phyloP scores from a whole-genome alignment of 768 basidiomycete species.

The Mycena amicta region DNA sequence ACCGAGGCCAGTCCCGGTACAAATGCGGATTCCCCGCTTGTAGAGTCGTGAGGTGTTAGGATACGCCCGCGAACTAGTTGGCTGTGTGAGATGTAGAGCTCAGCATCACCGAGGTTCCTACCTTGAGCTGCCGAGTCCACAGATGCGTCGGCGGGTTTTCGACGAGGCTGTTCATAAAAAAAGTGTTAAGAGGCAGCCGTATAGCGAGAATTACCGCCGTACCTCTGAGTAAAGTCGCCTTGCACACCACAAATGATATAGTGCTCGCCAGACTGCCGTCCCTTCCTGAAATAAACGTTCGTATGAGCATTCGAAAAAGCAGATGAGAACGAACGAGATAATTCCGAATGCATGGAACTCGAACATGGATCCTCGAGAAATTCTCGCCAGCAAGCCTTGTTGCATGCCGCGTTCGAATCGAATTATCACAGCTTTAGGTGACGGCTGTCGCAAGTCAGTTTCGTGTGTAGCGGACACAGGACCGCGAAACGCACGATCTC shows the following conservation, averaged over 20 bases:
- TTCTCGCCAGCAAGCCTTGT: slow-evolving; percentile 77
- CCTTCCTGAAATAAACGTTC: slow-evolving; percentile 51
- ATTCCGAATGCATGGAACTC: slow-evolving; percentile 88
- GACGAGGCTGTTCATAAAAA: slow-evolving; percentile 44
- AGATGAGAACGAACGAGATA: slow-evolving; percentile 59
- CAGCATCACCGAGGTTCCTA: slow-evolving; percentile 24
- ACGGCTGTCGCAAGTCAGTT: slow-evolving; percentile 54
- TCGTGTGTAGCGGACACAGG: background rate
- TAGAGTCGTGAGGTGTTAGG: slow-evolving; percentile 75
- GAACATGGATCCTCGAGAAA: slow-evolving; percentile 74
- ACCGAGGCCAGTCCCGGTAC: slow-evolving; percentile 84
- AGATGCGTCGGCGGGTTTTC: slow-evolving; percentile 69
- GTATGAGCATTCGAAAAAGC: slow-evolving; percentile 4
- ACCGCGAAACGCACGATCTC: slow-evolving; percentile 59
- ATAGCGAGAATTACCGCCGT: background rate
- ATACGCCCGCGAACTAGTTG: slow-evolving; percentile 74
- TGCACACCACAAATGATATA: slow-evolving; percentile 87
- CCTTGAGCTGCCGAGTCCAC: slow-evolving; percentile 85
- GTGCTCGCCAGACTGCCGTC: slow-evolving; percentile 70
- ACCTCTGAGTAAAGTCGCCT: slow-evolving; percentile 74
- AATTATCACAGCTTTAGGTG: slow-evolving; percentile 77
- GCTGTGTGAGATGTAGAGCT: background rate
- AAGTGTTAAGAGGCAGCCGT: background rate
- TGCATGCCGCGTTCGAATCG: slow-evolving; percentile 87
- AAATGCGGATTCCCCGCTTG: slow-evolving; percentile 80